phyloP scores from a whole-genome alignment of 208 protist genomes.

The Trypanosoma avium region DNA sequence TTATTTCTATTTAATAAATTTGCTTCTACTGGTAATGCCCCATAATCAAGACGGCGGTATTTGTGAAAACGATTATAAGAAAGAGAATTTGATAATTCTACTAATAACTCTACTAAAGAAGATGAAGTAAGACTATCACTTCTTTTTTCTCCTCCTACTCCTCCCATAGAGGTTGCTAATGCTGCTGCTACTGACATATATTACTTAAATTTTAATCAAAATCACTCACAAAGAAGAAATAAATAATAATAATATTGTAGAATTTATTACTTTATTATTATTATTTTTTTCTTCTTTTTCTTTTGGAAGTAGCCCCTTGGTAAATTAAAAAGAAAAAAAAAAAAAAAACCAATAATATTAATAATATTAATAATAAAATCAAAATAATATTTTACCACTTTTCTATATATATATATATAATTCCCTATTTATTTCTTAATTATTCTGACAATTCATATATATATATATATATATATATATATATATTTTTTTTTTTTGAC shows the following conservation, averaged over 20 bases:
- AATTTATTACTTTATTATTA: neutral
- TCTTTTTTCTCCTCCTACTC: neutral
- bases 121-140: neutral
- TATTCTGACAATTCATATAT: too few relatives aligned
- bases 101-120: constrained; percentile 19
- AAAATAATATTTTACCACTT: too few relatives aligned
- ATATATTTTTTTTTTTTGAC: too few relatives aligned
- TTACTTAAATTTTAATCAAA: constrained; percentile 2
- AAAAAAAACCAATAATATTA: neutral
- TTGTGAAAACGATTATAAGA: neutral
- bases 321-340: neutral
- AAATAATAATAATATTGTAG: too few relatives aligned
- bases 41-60: neutral
- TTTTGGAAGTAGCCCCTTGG: neutral
- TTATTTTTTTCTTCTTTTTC: neutral
- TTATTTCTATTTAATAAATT: neutral
- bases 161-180: neutral
- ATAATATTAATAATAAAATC: neutral
- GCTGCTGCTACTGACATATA: neutral
- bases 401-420: too few relatives aligned
- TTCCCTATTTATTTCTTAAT: too few relatives aligned
- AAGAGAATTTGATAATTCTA: constrained; percentile 20
- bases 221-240: constrained; percentile 9
- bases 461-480: too few relatives aligned
- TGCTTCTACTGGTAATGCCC: neutral